These are phyloP conservation scores for Wallacemonas rigidus DNA, from an alignment of 208 protist genomes.

Conservation along the genomic window DNA sequence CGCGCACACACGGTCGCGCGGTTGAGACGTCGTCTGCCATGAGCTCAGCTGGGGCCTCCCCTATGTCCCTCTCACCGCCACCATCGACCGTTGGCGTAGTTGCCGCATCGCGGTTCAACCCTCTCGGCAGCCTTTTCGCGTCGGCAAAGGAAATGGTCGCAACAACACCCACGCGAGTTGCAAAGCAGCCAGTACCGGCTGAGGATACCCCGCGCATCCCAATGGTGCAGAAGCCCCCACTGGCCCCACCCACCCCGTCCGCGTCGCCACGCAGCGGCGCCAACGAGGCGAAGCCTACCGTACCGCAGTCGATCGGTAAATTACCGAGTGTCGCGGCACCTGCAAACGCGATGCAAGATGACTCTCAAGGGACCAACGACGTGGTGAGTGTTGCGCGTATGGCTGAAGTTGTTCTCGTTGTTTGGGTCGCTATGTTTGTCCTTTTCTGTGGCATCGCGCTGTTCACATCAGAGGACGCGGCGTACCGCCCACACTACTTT, in stretches of 20 bases:
- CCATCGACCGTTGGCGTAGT: neutral
- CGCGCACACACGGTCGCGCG: slow-evolving; percentile 13
- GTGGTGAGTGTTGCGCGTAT: neutral
- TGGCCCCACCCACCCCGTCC: slow-evolving; percentile 2
- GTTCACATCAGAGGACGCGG: slow-evolving; percentile 22
- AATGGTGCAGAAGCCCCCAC: slow-evolving; percentile 4
- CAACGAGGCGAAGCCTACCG: neutral
- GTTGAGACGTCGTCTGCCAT: neutral
- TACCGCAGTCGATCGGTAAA: neutral
- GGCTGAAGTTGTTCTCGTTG: slow-evolving; percentile 16
- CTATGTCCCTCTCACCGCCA: slow-evolving; percentile 1
- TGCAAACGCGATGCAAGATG: neutral
- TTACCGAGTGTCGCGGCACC: neutral
- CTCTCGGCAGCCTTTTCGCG: slow-evolving; percentile 10
- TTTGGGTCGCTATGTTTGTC: slow-evolving; percentile 24
- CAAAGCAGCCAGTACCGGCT: neutral
- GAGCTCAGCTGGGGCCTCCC: neutral
- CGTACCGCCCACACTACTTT: slow-evolving; percentile 37
- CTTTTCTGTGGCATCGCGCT: slow-evolving; percentile 29
- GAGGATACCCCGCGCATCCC: slow-evolving; percentile 1
- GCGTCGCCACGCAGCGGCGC: neutral
- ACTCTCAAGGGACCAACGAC: neutral
- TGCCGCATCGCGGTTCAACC: neutral
- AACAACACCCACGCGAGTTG: neutral
- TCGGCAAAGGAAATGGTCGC: slow-evolving; percentile 10